A percentile compares a stretch with the other conserved stretches of the same genome.
Conservation (phyloP, 2,329 filamentous ascomycete genomes). For the Penicillium sclerotiorum region DNA sequence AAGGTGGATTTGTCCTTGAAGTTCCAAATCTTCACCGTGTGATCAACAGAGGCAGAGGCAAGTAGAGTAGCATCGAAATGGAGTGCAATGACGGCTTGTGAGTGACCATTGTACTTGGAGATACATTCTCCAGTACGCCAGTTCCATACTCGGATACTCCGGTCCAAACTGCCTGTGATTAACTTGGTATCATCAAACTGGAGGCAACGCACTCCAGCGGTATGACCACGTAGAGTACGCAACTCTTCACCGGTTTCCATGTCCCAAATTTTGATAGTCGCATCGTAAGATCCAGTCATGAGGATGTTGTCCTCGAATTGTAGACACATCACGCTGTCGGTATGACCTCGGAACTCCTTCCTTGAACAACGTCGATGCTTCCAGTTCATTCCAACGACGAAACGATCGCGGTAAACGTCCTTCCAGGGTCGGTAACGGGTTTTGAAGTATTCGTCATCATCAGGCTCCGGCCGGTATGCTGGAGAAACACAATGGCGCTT, state of each 20-base stretch:
- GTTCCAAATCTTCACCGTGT: conserved; percentile 89
- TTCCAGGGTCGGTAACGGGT: conserved; percentile 77
- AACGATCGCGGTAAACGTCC: conserved; percentile 92
- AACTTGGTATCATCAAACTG: conserved; percentile 93
- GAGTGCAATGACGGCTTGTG: conserved; percentile 79
- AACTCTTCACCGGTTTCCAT: conserved; percentile 84
- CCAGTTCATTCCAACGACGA: conserved; percentile 97
- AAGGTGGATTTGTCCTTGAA: conserved; percentile 82
- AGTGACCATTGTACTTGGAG: conserved; percentile 77
- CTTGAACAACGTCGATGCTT: conserved; percentile 88
- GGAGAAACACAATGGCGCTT: conserved; percentile 37
- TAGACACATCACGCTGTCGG: conserved; percentile 80
- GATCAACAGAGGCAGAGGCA: conserved; percentile 86
- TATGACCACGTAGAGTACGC: conserved; percentile 82
- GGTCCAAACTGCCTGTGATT: conserved; percentile 86
- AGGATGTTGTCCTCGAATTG: conserved; percentile 87
- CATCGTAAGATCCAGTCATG: conserved; percentile 92
- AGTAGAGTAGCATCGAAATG: conserved; percentile 85
- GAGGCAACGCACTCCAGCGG: conserved; percentile 78
- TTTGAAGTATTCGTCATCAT: conserved; percentile 55
- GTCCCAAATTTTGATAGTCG: conserved; percentile 95
- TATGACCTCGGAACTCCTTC: conserved; percentile 81
- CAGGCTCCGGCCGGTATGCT: conserved; percentile 31
- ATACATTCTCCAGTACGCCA: conserved; percentile 89
- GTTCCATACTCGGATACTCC: conserved; percentile 91